Conservation (phyloP, 2,329 filamentous ascomycete species). For the Penicillium fuscoglaucum region DNA sequence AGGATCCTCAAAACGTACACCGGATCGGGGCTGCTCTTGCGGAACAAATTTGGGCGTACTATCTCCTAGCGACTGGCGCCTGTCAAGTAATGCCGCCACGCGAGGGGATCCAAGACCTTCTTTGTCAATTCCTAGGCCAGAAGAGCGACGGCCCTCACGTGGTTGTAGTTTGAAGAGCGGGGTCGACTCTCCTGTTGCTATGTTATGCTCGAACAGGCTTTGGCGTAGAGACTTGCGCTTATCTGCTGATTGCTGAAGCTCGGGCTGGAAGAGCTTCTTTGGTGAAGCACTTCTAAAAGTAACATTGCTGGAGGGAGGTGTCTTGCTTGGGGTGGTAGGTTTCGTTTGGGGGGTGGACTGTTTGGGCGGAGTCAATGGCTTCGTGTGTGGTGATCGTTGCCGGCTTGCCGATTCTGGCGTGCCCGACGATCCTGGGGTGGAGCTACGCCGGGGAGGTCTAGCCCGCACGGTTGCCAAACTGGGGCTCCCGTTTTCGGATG, state of each 20-base stretch:
- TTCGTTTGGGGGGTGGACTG: conserved; percentile 48
- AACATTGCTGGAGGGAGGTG: conserved; percentile 51
- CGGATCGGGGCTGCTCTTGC: conserved; percentile 43
- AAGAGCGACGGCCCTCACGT: conserved; percentile 56
- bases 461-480: conserved; percentile 55
- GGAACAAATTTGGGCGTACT: conserved; percentile 64
- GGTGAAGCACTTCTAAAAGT: conserved; percentile 51
- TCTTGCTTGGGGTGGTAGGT: conserved; percentile 53
- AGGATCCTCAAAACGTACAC: conserved; percentile 67
- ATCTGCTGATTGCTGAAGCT: conserved; percentile 41
- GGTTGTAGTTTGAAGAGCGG: conserved; percentile 66
- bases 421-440: conserved; percentile 44
- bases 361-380: conserved; percentile 41
- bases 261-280: conserved; percentile 48
- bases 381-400: conserved; percentile 44
- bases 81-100: conserved; percentile 69
- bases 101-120: conserved; percentile 73
- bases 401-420: conserved; percentile 44
- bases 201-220: conserved; percentile 58
- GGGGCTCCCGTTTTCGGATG: conserved; percentile 56
- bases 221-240: conserved; percentile 39
- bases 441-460: conserved; percentile 50
- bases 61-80: conserved; percentile 70
- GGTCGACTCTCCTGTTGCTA: conserved; percentile 57
- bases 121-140: conserved; percentile 69